Base-by-base conservation (phyloP, 2,329 filamentous ascomycete genomes). In the Alternaria sp. region DNA sequence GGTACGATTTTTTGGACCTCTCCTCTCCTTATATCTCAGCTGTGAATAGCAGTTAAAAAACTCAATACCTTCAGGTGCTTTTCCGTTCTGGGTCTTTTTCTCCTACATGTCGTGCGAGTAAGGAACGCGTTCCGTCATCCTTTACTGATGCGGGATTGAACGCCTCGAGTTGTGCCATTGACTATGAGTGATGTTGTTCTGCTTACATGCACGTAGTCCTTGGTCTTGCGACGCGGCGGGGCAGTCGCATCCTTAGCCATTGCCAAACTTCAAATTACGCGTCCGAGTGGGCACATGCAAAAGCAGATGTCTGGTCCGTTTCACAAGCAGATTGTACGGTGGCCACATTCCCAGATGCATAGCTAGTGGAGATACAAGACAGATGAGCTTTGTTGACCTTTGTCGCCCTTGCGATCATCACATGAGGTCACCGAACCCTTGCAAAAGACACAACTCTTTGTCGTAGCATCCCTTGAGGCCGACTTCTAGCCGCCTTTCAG, bases 1-100 rank as follows among this genome's bases (percentile, higher is more conserved):
- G 60, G 64, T 71, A 70, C 51, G 68, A 65, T 70, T 61, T 55
- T 58, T 65, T 50, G 56, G 49, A 46, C 54, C 55, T 61, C n/a
- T 60, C 45, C 62, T 65, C 63, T 58, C 65, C 49, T 61, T 64
- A 46, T 60, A 58, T 37, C 51, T 20, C 43, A 45, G 45, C 11
- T 57, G 41, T 14, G 46, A 43, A 66, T 62, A 66, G 56, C 51
- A 58, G 26, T 30, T 26, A 62, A 63, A 68, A 61, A 55, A 63
- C 23, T 46, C 41, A 66, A 69, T 49, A 68, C 12, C 33, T 44
- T 53, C 37, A n/a, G 8, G 37, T 41, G 37, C 37, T 18, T 41
- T 18, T 18, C 37, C 15, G 37, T 18, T 41, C 37, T 41, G 37
- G 37, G 37, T 41, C n/a, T 41, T 41, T 10, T 18, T 41, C 37